phyloP scores from a whole-genome alignment of 345 rosid genomes.

The Eucalyptus pauciflora region DNA sequence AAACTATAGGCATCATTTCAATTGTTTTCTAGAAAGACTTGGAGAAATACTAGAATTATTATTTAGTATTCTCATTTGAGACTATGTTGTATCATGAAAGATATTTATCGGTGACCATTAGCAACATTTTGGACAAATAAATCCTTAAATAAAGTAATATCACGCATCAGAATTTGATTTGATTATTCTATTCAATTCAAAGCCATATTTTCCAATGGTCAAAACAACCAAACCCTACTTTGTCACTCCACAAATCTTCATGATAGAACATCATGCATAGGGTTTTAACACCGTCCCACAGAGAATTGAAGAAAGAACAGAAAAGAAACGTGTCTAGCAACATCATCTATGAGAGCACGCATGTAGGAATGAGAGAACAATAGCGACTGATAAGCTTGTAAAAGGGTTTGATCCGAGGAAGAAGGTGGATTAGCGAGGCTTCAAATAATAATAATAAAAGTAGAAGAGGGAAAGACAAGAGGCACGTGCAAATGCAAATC shows the following conservation, averaged over 20 bases:
- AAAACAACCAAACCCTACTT: neutral
- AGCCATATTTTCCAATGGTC: neutral
- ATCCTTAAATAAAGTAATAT: no score
- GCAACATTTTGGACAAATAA: no score
- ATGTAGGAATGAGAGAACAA: neutral
- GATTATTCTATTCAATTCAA: no score
- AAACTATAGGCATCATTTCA: no score
- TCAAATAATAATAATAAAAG: neutral
- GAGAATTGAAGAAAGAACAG: neutral
- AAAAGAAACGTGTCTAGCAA: neutral
- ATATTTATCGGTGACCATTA: no score
- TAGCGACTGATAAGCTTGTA: neutral
- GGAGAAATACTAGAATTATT: no score
- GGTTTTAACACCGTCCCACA: neutral
- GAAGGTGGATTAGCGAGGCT: neutral
- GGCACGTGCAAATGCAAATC: neutral
- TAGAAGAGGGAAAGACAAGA: neutral
- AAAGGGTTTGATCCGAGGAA: neutral
- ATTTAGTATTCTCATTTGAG: no score
- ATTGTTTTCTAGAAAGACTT: no score
- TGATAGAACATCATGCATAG: neutral
- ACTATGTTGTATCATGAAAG: accelerated
- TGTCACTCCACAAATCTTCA: neutral
- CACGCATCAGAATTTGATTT: no score
- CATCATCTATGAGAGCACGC: neutral